A percentile compares a stretch with the other conserved stretches of the same genome.
These are phyloP conservation scores for Penicillium decumbens DNA, from an alignment of 2,329 filamentous ascomycete genomes.

Conservation along the genomic window DNA sequence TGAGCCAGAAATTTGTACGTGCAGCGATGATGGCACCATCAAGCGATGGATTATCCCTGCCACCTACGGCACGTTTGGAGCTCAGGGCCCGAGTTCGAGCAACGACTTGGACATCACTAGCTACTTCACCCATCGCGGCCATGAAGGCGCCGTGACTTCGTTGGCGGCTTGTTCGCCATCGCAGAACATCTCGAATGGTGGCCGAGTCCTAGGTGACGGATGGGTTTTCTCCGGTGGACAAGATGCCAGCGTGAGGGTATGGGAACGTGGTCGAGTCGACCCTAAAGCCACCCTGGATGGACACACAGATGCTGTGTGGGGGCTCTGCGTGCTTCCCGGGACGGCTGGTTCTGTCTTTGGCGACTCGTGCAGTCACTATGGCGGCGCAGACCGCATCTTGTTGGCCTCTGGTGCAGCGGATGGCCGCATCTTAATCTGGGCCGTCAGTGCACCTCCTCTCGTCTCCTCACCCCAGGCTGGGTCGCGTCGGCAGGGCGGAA, in stretches of 20 bases:
- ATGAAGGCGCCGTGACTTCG: slow-evolving; percentile 82
- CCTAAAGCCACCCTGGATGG: slow-evolving; percentile 92
- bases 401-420: slow-evolving; percentile 90
- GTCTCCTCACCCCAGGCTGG: slow-evolving; percentile 73
- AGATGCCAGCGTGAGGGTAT: slow-evolving; percentile 86
- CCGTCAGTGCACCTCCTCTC: slow-evolving; percentile 84
- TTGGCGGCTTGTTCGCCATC: slow-evolving; percentile 82
- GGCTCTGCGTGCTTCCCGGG: slow-evolving; percentile 83
- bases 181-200: slow-evolving; percentile 83
- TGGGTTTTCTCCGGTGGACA: slow-evolving; percentile 99
- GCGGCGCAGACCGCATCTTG: slow-evolving; percentile 77
- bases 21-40: slow-evolving; percentile 89
- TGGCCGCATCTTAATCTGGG: slow-evolving; percentile 88
- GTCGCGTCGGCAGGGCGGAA: slow-evolving; percentile 66
- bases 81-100: slow-evolving; percentile 51
- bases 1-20: slow-evolving; percentile 94
- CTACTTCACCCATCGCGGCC: slow-evolving; percentile 92
- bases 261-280: slow-evolving; percentile 91
- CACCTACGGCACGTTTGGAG: slow-evolving; percentile 62
- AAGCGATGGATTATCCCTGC: slow-evolving; percentile 94
- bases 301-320: slow-evolving; percentile 94
- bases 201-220: slow-evolving; percentile 81
- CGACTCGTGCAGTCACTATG: slow-evolving; percentile 63
- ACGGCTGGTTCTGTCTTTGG: slow-evolving; percentile 79
- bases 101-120: slow-evolving; percentile 86